phyloP scores from a whole-genome alignment of 257 asterid species.

The Craterostigma plantagineum region DNA sequence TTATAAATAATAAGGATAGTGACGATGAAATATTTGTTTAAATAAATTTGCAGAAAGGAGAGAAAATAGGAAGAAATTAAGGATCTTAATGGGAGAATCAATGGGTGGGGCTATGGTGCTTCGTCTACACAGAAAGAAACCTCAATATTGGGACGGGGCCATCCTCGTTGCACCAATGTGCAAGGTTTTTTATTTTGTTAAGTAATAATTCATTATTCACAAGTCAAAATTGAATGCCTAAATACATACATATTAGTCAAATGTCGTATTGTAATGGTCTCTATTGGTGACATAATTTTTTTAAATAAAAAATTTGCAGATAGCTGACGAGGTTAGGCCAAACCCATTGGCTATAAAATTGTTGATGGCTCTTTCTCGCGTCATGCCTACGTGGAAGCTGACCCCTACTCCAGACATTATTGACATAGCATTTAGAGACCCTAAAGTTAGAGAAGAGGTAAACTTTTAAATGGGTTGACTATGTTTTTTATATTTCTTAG shows the following conservation, averaged over 20 bases:
- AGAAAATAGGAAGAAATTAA: constrained; percentile 22
- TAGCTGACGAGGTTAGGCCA: constrained; percentile 62
- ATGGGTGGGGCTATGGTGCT: constrained; percentile 78
- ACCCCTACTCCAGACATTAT: constrained; percentile 72
- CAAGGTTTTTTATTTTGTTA: constrained; percentile 17
- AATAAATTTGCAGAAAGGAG: constrained; percentile 27
- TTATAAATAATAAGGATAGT: neutral
- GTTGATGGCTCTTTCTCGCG: constrained; percentile 23
- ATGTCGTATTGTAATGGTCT: neutral
- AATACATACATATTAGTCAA: neutral
- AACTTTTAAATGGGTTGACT: too few species aligned
- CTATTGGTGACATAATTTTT: neutral
- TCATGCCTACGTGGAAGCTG: constrained; percentile 76
- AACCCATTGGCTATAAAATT: constrained; percentile 33
- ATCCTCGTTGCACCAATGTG: constrained; percentile 73
- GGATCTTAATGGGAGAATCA: constrained; percentile 54
- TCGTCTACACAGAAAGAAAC: constrained; percentile 39
- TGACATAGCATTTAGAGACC: constrained; percentile 68
- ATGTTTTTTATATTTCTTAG: too few species aligned
- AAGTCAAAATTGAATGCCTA: neutral
- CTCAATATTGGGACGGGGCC: constrained; percentile 48
- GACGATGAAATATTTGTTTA: too few species aligned
- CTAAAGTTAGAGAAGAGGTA: constrained; percentile 37
- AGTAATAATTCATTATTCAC: too few species aligned
- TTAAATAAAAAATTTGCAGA: constrained; percentile 22